Percentiles rank a stretch among this genome's conserved stretches.
These are phyloP conservation scores for Brassica nigra DNA, from an alignment of 345 rosid genomes.

Conservation along the genomic window DNA sequence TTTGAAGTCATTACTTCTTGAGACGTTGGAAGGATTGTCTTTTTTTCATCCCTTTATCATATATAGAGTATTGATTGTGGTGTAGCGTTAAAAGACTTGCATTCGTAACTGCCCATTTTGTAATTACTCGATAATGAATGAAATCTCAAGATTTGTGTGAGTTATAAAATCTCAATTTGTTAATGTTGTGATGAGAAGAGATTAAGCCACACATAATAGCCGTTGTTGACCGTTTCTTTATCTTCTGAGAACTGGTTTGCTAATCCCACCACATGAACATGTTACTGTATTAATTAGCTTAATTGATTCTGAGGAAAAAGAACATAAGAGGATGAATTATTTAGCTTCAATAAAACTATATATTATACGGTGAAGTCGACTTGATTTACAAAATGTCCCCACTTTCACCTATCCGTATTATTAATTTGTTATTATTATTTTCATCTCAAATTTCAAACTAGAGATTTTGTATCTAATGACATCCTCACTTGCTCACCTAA, in stretches of 20 bases:
- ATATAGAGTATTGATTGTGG: neutral
- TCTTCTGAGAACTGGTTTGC: neutral
- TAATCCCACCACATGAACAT: constrained; percentile 22
- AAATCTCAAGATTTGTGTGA: neutral
- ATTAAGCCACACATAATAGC: neutral
- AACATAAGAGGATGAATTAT: neutral
- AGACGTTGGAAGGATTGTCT: neutral
- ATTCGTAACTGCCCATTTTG: constrained; percentile 9
- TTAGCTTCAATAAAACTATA: constrained; percentile 11
- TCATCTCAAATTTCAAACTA: neutral
- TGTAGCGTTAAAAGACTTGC: neutral
- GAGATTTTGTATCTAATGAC: neutral
- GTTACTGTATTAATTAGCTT: neutral
- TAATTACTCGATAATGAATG: neutral
- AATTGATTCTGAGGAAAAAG: neutral
- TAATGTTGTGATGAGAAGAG: constrained; percentile 5
- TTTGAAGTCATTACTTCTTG: neutral
- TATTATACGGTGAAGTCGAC: constrained; percentile 8
- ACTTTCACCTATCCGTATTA: constrained; percentile 4
- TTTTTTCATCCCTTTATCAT: neutral
- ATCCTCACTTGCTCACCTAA: constrained; percentile 13
- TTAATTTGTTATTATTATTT: neutral
- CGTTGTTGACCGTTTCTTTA: neutral
- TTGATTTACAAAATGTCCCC: neutral
- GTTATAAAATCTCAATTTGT: neutral